A percentile compares a stretch with the other conserved stretches of the same genome.
Evolutionary conservation across 2,329 filamentous ascomycete species (phyloP).

Genomic region (Colletotrichum sp.): DNA sequence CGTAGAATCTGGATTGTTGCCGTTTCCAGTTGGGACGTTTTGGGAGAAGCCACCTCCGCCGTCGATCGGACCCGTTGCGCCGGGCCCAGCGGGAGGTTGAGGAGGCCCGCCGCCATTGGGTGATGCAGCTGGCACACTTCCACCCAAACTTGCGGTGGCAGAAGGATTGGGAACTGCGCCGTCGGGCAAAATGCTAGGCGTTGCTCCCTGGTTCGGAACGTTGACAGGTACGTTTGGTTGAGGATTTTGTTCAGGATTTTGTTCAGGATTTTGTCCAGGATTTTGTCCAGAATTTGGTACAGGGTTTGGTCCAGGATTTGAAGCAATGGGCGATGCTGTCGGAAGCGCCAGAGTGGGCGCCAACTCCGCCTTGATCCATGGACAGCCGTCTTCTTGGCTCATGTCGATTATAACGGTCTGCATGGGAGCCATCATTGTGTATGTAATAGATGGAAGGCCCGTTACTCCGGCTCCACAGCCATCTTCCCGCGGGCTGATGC

Average conservation of each 20-base stretch:
- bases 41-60: background rate
- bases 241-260: background rate
- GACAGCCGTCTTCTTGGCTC: background rate
- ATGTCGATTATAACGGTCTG: background rate
- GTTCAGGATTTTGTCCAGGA: background rate
- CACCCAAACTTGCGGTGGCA: background rate
- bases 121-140: background rate
- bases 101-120: background rate
- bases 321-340: background rate
- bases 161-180: background rate
- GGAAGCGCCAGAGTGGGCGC: background rate
- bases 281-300: background rate
- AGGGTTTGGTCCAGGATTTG: background rate
- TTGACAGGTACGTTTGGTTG: background rate
- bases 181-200: background rate
- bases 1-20: background rate
- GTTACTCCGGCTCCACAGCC: background rate
- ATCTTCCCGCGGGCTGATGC: background rate
- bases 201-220: background rate
- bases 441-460: background rate
- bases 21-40: background rate
- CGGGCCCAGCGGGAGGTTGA: background rate
- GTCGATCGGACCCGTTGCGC: background rate
- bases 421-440: background rate
- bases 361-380: background rate